These are phyloP conservation scores for Drosera capensis DNA, from an alignment of 148 eudicot genomes.

Conservation along the genomic window DNA sequence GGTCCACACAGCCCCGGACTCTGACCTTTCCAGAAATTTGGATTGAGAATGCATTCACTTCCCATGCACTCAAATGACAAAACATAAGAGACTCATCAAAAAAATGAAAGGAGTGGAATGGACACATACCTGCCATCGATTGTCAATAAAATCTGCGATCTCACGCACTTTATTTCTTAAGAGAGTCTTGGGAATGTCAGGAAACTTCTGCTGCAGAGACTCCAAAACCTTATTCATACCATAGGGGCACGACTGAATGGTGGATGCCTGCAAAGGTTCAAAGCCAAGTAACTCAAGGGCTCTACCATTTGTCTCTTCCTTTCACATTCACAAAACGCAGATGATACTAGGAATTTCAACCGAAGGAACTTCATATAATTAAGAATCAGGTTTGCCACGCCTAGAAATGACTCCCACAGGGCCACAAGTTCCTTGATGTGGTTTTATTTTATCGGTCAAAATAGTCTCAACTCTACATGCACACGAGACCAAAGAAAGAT, in stretches of 20 bases:
- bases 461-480: not conserved
- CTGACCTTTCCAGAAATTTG: not conserved
- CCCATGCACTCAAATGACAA: no score
- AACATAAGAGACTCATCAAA: not conserved
- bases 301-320: no score
- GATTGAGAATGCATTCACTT: no score
- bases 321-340: no score
- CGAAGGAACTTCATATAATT: no score
- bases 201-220: slow-evolving; percentile 42
- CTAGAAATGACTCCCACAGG: no score
- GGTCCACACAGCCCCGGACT: no score
- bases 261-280: slow-evolving; percentile 32
- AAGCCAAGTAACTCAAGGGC: not conserved
- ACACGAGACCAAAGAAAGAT: not conserved
- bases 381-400: not conserved
- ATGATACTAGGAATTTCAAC: no score
- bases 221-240: slow-evolving; percentile 48
- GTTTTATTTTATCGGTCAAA: not conserved
- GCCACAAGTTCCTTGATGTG: no score
- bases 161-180: slow-evolving; percentile 61
- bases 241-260: slow-evolving; percentile 41
- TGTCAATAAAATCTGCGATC: slow-evolving; percentile 52
- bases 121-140: slow-evolving; percentile 95
- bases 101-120: slow-evolving; percentile 5
- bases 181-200: slow-evolving; percentile 33